Base-by-base conservation (phyloP, 495 filamentous ascomycete species). In the Trichocladium antarcticum region DNA sequence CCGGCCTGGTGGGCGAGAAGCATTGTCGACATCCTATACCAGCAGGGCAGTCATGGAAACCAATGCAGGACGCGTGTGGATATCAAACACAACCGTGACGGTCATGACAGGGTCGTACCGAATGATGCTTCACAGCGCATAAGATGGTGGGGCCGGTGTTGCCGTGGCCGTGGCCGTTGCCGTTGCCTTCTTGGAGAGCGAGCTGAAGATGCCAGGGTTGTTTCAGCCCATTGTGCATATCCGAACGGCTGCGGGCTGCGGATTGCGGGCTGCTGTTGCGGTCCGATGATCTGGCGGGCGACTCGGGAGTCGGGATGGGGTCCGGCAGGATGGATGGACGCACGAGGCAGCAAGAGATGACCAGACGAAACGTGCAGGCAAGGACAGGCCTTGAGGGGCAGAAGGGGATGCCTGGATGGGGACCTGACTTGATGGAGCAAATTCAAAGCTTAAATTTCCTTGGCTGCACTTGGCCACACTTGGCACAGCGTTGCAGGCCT, bases 1-100 rank as follows among this genome's bases (percentile, higher is more conserved):
- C 90, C 90, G 35, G 79, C 71, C 65, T 96, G 90, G 66, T 95
- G 82, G 43, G 93, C 69, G 64, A 98, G 78, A 24, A 96, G 74
- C 92, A 97, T 98, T 40, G 58, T 71, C 20, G 38, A 24, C 11
- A 39, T 31, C 29, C 35, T 28, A 35, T 42, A 31, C 11, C 15
- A 16, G 55, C 37, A 8, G 43, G 24, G 4, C 36, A 11, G 45
- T 43, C 20, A 45, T 17, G 21, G 27, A 28, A 14, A 16, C 34
- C 34, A 42, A 32, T 14, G 31, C 9, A 10, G 12, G 29, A 35
- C 29, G 17, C 10, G 36, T 24, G 45, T 39, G 45, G 21, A 20
- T 37, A 42, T 32, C 40, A 32, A 39, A 31, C 32, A 24, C 37
- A 16, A 31, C 6, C 42, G 16, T 7, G 37, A 3, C 8, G 15